Evolutionary conservation across 148 eudicot genomes (phyloP), one percentile per base, ranked within the genome.

Genomic region (Pharnaceum exiguum): DNA sequence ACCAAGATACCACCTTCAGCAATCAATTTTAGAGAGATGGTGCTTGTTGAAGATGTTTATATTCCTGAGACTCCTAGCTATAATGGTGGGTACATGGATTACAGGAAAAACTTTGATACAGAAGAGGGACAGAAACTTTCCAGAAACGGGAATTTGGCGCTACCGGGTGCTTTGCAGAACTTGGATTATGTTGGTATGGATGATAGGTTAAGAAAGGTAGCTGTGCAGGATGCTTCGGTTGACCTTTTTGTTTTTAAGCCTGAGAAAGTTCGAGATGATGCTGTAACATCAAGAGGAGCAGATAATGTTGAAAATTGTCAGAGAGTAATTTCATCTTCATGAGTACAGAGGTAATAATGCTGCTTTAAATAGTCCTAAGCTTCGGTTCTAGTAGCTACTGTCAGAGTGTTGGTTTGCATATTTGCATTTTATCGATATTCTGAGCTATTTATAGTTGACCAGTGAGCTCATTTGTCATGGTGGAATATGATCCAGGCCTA

Each of bases 11-110:
- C 79, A 12, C 59, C 73, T 29, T 63, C 86, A 27, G 59, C 51
- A 13, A 49, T 74, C 59, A 66, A 81, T 53, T 78, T 78, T 25
- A 64, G 75, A 65, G 75, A 71, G 58, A 35, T 65, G 75, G 75
- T 71, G 55, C 60, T 60, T 6, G 83, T 81, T 9, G 87, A 81
- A 46, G 94, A 85, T 57, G 72, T 57, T 24, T 5, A 18, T 12
- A n/a, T 50, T 19, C 63, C 73, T 39, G 69, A 65, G 12, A 24
- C 65, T 29, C 67, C 71, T 13, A 68, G 64, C 35, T 71, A 40
- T 48, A 48, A 46, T 28, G 54, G 53, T 3, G 67, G 66, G 31
- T 53, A n/a, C 30, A 5, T 30, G 1, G 65, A 66, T 16, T 57
- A 27, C 23, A 47, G 51, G 59, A 67, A 49, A 22, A 58, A 39